Conservation (phyloP, 768 basidiomycete species). For the Tulasnella sp. region DNA sequence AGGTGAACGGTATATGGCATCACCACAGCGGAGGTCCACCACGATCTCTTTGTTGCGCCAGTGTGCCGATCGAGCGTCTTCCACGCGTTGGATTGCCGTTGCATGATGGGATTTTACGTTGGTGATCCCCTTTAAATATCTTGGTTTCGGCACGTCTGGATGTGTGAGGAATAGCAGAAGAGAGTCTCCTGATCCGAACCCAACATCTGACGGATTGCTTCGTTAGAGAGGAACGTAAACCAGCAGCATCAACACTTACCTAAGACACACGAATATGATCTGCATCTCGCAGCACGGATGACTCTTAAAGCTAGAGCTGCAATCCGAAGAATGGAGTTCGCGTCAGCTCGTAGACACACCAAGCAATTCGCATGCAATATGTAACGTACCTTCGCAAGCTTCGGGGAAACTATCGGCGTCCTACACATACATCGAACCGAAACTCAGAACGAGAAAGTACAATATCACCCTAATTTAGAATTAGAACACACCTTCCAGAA, state of each 20-base stretch:
- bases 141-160: conserved; percentile 37
- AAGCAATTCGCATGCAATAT: too few relatives aligned
- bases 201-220: conserved; percentile 48
- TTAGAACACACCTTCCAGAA: conserved; percentile 54
- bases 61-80: conserved; percentile 16
- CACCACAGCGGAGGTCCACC: conserved; percentile 37
- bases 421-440: conserved; percentile 25
- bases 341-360: neutral
- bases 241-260: conserved; percentile 30
- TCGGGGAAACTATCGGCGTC: conserved; percentile 41
- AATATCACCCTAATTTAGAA: too few relatives aligned
- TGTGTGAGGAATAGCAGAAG: conserved; percentile 43
- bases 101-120: conserved; percentile 39
- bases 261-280: conserved; percentile 38
- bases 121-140: conserved; percentile 47
- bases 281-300: conserved; percentile 34
- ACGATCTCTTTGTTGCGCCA: conserved; percentile 21
- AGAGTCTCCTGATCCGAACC: conserved; percentile 60
- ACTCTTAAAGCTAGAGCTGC: conserved; percentile 46
- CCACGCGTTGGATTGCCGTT: conserved; percentile 34
- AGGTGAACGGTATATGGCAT: conserved; percentile 36
- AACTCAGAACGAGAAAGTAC: neutral
- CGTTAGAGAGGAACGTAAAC: neutral
- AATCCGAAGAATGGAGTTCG: conserved; percentile 20
- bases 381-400: conserved; percentile 45